phyloP scores from a whole-genome alignment of 805 yeast genomes.

The Starmerella scarabaei region DNA sequence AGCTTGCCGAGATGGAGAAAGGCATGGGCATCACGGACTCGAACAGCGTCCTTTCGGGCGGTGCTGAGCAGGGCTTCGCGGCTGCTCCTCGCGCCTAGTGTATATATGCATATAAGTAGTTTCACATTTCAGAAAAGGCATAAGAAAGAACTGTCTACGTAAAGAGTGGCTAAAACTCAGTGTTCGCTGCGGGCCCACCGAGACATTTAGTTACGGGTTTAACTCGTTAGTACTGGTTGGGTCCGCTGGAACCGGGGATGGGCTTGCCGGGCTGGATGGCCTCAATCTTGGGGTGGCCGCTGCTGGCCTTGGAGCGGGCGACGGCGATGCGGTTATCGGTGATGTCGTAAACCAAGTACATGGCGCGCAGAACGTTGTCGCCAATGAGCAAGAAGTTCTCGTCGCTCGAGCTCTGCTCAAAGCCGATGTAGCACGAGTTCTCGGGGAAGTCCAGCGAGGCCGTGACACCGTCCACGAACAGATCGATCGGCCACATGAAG shows the following conservation, averaged over 20 bases:
- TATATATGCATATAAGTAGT: conserved; percentile 3
- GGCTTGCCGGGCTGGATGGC: conserved; percentile 20
- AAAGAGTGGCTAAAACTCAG: too few species aligned
- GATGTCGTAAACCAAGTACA: conserved; percentile 52
- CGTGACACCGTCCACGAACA: conserved; percentile 23
- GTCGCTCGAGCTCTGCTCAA: conserved; percentile 24
- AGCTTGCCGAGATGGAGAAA: conserved; percentile 85
- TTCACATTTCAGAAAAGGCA: too few species aligned
- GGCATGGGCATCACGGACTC: conserved; percentile 39
- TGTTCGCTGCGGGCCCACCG: too few species aligned
- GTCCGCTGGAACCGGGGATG: conserved; percentile 16
- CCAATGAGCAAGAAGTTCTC: conserved; percentile 38
- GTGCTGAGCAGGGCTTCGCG: conserved; percentile 28
- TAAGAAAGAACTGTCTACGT: too few species aligned
- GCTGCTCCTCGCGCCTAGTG: conserved; percentile 17
- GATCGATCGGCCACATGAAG: conserved; percentile 28
- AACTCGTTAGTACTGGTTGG: not conserved
- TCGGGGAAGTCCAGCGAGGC: conserved; percentile 26
- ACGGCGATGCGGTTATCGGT: conserved; percentile 43
- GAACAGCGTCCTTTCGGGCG: conserved; percentile 25
- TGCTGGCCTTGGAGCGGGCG: conserved; percentile 32
- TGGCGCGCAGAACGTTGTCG: conserved; percentile 46
- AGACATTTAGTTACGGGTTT: too few species aligned
- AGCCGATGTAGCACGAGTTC: conserved; percentile 28
- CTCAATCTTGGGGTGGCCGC: conserved; percentile 20